Evolutionary conservation across 257 asterid species (phyloP).

Genomic region (Fraxinus pennsylvanica): DNA sequence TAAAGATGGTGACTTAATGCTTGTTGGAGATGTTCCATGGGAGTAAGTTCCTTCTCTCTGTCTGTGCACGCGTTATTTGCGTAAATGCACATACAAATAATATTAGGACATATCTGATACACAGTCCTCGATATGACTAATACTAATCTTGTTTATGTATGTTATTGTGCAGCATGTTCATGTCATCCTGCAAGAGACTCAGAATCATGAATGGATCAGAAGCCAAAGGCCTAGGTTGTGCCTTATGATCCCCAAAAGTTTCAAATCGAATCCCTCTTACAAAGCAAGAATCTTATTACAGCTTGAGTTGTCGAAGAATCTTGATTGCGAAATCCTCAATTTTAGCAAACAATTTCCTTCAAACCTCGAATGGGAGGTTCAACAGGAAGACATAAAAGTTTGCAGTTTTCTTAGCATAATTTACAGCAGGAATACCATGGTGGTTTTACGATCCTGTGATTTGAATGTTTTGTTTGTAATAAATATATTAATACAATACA

Average conservation of each 20-base stretch:
- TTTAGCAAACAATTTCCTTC: conserved; percentile 35
- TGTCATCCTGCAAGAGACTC: conserved; percentile 73
- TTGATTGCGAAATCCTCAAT: conserved; percentile 32
- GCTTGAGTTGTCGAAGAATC: conserved; percentile 65
- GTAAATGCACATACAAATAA: too few species aligned
- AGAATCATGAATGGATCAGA: conserved; percentile 81
- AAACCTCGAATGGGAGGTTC: conserved; percentile 34
- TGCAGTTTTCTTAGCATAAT: conserved; percentile 29
- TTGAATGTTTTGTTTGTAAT: conserved; percentile 39
- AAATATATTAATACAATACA: conserved; percentile 29
- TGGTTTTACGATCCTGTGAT: conserved; percentile 51
- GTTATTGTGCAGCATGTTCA: conserved; percentile 60
- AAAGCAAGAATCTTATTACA: conserved; percentile 33
- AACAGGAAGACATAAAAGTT: conserved; percentile 29
- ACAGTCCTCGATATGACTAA: too few species aligned
- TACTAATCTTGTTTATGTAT: conserved; percentile 22
- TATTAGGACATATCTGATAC: neutral
- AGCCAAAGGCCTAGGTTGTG: conserved; percentile 71
- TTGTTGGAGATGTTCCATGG: conserved; percentile 92
- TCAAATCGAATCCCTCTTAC: conserved; percentile 23
- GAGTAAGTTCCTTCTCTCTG: conserved; percentile 42
- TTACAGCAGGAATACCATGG: conserved; percentile 40
- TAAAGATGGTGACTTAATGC: conserved; percentile 92
- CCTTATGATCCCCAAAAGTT: conserved; percentile 27
- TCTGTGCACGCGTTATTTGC: neutral